A percentile compares a stretch with the other conserved stretches of the same genome.
These are phyloP conservation scores for Gilbertella persicaria DNA, from an alignment of 371 early-diverging fungal species.

Conservation along the genomic window DNA sequence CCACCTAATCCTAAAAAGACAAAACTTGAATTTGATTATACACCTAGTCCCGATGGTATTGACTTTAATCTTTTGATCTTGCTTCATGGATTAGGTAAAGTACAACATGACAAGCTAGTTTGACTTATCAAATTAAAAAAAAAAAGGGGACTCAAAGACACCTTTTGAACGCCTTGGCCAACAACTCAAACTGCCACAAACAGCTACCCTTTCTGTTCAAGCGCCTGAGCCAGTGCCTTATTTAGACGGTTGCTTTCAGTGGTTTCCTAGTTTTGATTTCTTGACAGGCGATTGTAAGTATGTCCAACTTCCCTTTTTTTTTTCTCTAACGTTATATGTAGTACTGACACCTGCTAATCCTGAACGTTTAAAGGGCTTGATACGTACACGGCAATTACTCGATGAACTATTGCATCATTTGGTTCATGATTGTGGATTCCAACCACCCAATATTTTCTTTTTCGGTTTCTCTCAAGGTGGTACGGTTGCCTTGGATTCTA, in stretches of 20 bases:
- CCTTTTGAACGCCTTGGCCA: conserved; percentile 64
- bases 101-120: background rate
- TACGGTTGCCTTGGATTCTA: conserved; percentile 64
- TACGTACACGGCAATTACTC: conserved; percentile 36
- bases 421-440: conserved; percentile 45
- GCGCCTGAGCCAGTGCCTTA: conserved; percentile 68
- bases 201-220: conserved; percentile 64
- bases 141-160: conserved; percentile 57
- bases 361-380: conserved; percentile 44
- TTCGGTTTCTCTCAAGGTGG: conserved; percentile 83
- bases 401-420: conserved; percentile 44
- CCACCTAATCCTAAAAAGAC: conserved; percentile 35
- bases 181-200: conserved; percentile 68
- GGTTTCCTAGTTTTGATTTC: conserved; percentile 69
- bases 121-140: too few species aligned
- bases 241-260: conserved; percentile 62
- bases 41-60: conserved; percentile 58
- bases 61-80: conserved; percentile 73
- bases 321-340: conserved; percentile 7
- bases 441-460: conserved; percentile 53
- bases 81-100: conserved; percentile 69
- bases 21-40: conserved; percentile 50
- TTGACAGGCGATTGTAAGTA: conserved; percentile 57
- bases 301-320: background rate
- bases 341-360: conserved; percentile 52